Conservation (phyloP, 1,284 basidiomycete genomes). For the Malassezia nana region DNA sequence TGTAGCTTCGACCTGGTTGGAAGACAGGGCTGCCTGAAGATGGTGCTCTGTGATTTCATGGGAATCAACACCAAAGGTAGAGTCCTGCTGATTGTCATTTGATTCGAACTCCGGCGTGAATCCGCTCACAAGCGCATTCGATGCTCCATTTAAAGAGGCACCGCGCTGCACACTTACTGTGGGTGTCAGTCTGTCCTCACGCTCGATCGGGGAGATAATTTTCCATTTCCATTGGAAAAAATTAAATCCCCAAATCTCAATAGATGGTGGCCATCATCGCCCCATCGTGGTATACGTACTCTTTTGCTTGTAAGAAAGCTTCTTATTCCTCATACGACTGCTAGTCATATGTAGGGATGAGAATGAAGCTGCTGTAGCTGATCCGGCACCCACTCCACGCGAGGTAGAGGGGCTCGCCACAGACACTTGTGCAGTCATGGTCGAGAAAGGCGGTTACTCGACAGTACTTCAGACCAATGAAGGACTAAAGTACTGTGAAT, state of each 20-base stretch:
- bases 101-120: slow-evolving; percentile 37
- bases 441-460: slow-evolving; percentile 1
- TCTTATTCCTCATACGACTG: slow-evolving; percentile 41
- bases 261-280: not conserved
- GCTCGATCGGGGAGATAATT: not conserved
- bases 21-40: slow-evolving; percentile 46
- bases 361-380: not conserved
- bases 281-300: slow-evolving; percentile 20
- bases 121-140: slow-evolving; percentile 34
- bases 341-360: slow-evolving; percentile 20
- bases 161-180: slow-evolving; percentile 38
- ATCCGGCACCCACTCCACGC: not conserved
- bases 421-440: slow-evolving; percentile 15
- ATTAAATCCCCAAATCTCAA: slow-evolving; percentile 11
- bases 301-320: slow-evolving; percentile 37
- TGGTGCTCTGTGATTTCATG: slow-evolving; percentile 45
- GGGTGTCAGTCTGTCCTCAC: slow-evolving; percentile 1
- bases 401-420: slow-evolving; percentile 4
- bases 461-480: slow-evolving; percentile 20
- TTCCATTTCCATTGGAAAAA: slow-evolving; percentile 1
- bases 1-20: slow-evolving; percentile 37
- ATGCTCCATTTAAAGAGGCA: slow-evolving; percentile 30
- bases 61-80: slow-evolving; percentile 39
- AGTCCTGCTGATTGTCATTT: slow-evolving; percentile 36
- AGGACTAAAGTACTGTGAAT: slow-evolving; percentile 16